Evolutionary conservation across 2,329 filamentous ascomycete species (phyloP).

Genomic region (Amauroascus verrucosus): DNA sequence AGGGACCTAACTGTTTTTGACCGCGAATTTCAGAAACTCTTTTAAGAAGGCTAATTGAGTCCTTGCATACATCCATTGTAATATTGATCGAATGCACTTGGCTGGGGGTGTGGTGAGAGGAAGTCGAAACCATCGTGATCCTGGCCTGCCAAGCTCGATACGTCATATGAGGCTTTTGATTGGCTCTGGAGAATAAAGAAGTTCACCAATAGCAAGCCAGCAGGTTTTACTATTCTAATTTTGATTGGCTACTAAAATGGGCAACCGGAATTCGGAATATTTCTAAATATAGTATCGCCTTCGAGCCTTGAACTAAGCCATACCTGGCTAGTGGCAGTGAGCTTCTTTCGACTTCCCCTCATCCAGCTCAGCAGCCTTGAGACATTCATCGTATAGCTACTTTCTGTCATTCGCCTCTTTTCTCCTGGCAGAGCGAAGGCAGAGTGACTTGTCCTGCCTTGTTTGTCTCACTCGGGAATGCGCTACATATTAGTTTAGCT

Average conservation of each 20-base stretch:
- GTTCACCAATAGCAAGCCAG: background rate
- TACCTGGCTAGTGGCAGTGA: background rate
- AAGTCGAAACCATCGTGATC: background rate
- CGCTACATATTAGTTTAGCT: background rate
- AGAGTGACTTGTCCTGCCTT: background rate
- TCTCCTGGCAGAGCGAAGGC: background rate
- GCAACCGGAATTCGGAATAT: background rate
- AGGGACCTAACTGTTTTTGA: no score
- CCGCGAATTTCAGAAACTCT: no score
- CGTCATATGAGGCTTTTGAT: background rate
- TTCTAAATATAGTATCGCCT: background rate
- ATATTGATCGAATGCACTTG: background rate
- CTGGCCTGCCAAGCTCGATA: constrained; percentile 3
- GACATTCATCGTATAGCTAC: constrained; percentile 11
- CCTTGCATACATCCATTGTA: background rate
- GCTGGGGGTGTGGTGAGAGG: background rate
- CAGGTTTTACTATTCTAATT: background rate
- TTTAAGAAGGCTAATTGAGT: no score
- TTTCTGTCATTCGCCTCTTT: background rate
- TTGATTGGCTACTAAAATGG: background rate
- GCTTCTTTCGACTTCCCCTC: constrained; percentile 11
- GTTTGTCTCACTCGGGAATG: background rate
- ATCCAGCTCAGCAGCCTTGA: constrained; percentile 1
- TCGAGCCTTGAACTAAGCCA: background rate
- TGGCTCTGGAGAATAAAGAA: background rate